Evolutionary conservation across 768 basidiomycete species (phyloP).

Genomic region (Peribolospora baueri): DNA sequence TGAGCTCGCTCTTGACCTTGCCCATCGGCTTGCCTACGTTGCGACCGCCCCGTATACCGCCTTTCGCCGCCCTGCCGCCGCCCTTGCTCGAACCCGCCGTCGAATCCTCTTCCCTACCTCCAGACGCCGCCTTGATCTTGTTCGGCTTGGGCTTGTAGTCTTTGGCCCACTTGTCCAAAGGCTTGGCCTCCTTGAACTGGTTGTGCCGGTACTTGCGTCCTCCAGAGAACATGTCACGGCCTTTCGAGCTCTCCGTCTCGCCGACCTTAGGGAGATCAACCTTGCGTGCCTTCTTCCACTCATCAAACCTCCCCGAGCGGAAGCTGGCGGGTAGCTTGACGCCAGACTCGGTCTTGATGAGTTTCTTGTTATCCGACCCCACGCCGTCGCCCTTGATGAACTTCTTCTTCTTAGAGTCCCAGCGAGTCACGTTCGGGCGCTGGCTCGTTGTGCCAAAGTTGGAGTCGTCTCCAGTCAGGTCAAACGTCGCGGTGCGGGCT

Average conservation of each 20-base stretch:
- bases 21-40: slow-evolving; percentile 36
- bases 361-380: slow-evolving; percentile 79
- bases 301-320: slow-evolving; percentile 77
- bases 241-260: slow-evolving; percentile 37
- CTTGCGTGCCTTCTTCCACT: slow-evolving; percentile 66
- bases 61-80: slow-evolving; percentile 22
- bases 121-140: slow-evolving; percentile 23
- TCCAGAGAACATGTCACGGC: slow-evolving; percentile 1
- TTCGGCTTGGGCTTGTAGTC: slow-evolving; percentile 52
- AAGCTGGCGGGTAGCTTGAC: slow-evolving; percentile 73
- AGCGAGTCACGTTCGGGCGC: slow-evolving; percentile 37
- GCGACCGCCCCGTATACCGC: slow-evolving; percentile 19
- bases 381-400: slow-evolving; percentile 63
- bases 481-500: slow-evolving; percentile 53
- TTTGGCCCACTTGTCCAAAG: slow-evolving; percentile 44
- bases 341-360: slow-evolving; percentile 81
- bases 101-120: background rate
- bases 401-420: slow-evolving; percentile 94
- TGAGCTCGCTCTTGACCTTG: slow-evolving; percentile 57
- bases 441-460: slow-evolving; percentile 26
- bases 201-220: slow-evolving; percentile 45
- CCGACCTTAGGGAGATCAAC: slow-evolving; percentile 56
- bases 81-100: slow-evolving; percentile 8
- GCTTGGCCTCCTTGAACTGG: slow-evolving; percentile 38
- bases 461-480: slow-evolving; percentile 39